A percentile compares a stretch with the other conserved stretches of the same genome.
Conservation (phyloP, 768 basidiomycete species). For the Mycena olivaceomarginata region DNA sequence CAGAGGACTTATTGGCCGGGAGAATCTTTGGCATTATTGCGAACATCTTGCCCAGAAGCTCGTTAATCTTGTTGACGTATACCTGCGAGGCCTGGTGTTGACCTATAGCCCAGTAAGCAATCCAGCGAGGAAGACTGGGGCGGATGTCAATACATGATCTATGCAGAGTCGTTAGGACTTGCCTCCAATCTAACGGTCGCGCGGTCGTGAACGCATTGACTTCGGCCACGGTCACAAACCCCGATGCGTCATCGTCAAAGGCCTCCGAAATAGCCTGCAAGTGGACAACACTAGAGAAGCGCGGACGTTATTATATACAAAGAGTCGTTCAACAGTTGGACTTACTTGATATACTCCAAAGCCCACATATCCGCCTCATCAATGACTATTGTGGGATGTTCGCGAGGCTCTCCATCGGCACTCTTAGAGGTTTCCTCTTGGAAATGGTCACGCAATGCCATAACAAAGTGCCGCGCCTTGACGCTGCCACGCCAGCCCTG, state of each 20-base stretch:
- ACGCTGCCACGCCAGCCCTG: constrained; percentile 63
- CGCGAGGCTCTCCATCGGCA: constrained; percentile 10
- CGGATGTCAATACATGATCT: neutral
- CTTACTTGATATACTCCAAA: constrained; percentile 53
- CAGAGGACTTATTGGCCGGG: constrained; percentile 31
- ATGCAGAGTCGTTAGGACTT: neutral
- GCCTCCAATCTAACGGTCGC: constrained; percentile 38
- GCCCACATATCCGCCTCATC: constrained; percentile 53
- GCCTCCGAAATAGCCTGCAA: constrained; percentile 60
- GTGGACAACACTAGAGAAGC: constrained; percentile 42
- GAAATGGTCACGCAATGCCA: constrained; percentile 57
- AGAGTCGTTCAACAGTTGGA: neutral
- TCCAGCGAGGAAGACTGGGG: constrained; percentile 31
- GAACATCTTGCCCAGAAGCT: constrained; percentile 33
- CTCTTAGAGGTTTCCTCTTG: constrained; percentile 34
- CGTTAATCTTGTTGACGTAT: constrained; percentile 31
- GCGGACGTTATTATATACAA: neutral
- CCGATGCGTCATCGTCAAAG: constrained; percentile 62
- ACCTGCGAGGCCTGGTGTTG: constrained; percentile 20
- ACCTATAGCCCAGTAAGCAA: constrained; percentile 37
- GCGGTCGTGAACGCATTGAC: constrained; percentile 36
- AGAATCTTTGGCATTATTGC: constrained; percentile 18
- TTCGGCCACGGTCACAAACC: constrained; percentile 35
- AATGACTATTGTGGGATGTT: neutral
- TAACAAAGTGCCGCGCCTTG: constrained; percentile 50